Conservation (phyloP, 495 filamentous ascomycete species). For the Apodospora peruviana region DNA sequence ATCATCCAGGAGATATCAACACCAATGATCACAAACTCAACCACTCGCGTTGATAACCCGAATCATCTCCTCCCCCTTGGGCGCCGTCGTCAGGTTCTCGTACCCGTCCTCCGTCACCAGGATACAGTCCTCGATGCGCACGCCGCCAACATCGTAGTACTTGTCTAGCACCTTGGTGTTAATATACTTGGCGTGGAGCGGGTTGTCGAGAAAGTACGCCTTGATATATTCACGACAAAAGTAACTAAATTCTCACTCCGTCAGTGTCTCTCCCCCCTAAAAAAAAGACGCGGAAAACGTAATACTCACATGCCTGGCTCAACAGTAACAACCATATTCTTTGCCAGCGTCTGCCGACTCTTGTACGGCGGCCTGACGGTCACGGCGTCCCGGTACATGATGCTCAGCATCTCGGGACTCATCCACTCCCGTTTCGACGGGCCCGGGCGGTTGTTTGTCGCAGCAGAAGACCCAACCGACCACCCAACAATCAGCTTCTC, state of each 20-base stretch:
- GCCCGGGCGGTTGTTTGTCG: not conserved
- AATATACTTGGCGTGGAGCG: slow-evolving; percentile 62
- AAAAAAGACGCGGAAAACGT: not conserved
- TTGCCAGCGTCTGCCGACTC: slow-evolving; percentile 43
- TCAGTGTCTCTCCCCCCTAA: not conserved
- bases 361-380: slow-evolving; percentile 2
- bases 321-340: slow-evolving; percentile 77
- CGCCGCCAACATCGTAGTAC: slow-evolving; percentile 77
- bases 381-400: slow-evolving; percentile 17
- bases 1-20: not conserved
- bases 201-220: slow-evolving; percentile 56
- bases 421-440: slow-evolving; percentile 16
- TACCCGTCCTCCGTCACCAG: slow-evolving; percentile 70
- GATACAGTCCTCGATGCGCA: slow-evolving; percentile 89
- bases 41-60: slow-evolving; percentile 31
- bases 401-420: slow-evolving; percentile 10
- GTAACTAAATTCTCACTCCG: slow-evolving; percentile 35
- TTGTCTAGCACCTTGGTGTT: slow-evolving; percentile 62
- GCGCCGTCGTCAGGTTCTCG: slow-evolving; percentile 79
- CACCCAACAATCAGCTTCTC: slow-evolving; percentile 18
- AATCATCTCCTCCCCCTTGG: slow-evolving; percentile 60
- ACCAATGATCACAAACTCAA: not conserved
- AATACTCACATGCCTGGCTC: slow-evolving; percentile 70
- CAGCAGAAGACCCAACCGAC: no score
- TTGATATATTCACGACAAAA: slow-evolving; percentile 60